Conservation (phyloP, 192 early-diverging fungal genomes). For the Coemansia javaensis region DNA sequence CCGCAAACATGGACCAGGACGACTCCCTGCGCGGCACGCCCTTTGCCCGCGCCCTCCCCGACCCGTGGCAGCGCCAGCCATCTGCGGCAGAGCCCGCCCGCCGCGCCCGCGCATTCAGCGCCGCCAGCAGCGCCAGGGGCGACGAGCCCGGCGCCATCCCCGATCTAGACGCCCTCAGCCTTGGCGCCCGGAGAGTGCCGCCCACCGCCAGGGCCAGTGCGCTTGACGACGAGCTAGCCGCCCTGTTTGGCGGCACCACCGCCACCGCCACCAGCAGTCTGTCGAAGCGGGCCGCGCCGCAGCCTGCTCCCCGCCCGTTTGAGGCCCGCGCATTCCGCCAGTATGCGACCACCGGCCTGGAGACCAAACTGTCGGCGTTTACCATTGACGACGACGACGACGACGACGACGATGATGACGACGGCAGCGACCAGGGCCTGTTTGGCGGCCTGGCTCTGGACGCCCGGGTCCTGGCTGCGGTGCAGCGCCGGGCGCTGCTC, state of each 20-base stretch:
- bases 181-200: background rate
- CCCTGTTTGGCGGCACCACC: slow-evolving; percentile 5
- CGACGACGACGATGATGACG: too few relatives aligned
- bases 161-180: slow-evolving; percentile 12
- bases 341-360: slow-evolving; percentile 21
- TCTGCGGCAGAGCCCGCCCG: background rate
- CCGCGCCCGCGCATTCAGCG: background rate
- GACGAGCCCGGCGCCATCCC: slow-evolving; percentile 9
- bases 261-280: background rate
- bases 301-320: slow-evolving; percentile 19
- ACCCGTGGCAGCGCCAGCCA: slow-evolving; percentile 1
- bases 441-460: slow-evolving; percentile 35
- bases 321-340: slow-evolving; percentile 18
- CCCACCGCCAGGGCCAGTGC: background rate
- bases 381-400: slow-evolving; percentile 21
- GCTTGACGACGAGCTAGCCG: slow-evolving; percentile 18
- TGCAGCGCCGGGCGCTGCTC: slow-evolving; percentile 5
- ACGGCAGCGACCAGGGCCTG: slow-evolving; percentile 38
- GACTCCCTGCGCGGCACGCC: slow-evolving; percentile 14
- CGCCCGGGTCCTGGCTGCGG: slow-evolving; percentile 6
- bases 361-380: slow-evolving; percentile 36
- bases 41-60: slow-evolving; percentile 4
- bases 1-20: slow-evolving; percentile 39
- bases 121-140: slow-evolving; percentile 9
- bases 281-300: background rate